These are phyloP conservation scores for Suzukiozyma palmioleophila DNA, from an alignment of 1,139 yeast species.

Conservation along the genomic window DNA sequence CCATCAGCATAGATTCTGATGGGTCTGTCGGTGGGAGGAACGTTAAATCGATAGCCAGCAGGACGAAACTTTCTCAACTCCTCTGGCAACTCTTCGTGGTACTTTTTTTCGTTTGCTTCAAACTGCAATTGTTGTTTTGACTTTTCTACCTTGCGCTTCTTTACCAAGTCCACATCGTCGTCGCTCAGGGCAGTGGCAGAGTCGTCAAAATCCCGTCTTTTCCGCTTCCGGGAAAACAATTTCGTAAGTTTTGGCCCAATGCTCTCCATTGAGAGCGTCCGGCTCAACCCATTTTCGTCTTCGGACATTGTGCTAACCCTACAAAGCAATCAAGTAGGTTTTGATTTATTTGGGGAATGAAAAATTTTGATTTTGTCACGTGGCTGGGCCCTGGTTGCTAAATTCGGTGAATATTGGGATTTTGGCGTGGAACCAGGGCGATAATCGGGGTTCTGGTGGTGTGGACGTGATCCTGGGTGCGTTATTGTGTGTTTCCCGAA, in stretches of 20 bases:
- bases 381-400: not conserved
- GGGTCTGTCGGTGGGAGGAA: slow-evolving; percentile 84
- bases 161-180: slow-evolving; percentile 10
- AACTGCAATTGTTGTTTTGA: slow-evolving; percentile 35
- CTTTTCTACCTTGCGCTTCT: slow-evolving; percentile 22
- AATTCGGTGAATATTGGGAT: not conserved
- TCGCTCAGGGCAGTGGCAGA: slow-evolving; percentile 9
- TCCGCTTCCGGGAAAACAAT: slow-evolving; percentile 35
- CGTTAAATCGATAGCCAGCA: slow-evolving; percentile 60
- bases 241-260: slow-evolving; percentile 37
- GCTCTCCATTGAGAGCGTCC: slow-evolving; percentile 42
- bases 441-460: too few relatives aligned
- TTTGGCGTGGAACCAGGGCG: too few relatives aligned
- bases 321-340: not conserved
- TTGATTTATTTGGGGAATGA: not conserved
- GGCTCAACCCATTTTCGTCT: slow-evolving; percentile 14
- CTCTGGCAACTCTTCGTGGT: slow-evolving; percentile 58
- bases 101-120: slow-evolving; percentile 47
- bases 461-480: too few relatives aligned
- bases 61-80: slow-evolving; percentile 70
- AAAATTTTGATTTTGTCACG: not conserved
- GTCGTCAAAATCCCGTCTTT: slow-evolving; percentile 15
- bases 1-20: slow-evolving; percentile 95
- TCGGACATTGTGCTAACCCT: not conserved
- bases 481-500: too few relatives aligned